Conservation (phyloP, 2,329 filamentous ascomycete species). For the Pseudogymnoascus sp. region DNA sequence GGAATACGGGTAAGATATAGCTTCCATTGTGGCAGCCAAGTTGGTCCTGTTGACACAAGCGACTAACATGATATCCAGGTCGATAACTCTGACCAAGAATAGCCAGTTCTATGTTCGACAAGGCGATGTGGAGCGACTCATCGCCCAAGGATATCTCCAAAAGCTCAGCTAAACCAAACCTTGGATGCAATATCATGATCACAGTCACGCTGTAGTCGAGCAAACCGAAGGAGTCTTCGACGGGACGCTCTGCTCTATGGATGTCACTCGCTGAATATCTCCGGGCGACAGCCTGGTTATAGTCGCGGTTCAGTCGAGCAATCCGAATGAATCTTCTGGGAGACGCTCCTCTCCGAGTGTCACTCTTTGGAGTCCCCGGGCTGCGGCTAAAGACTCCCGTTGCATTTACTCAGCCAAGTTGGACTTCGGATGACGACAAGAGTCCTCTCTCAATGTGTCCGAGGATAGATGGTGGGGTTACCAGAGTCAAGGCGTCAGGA, state of each 20-base stretch:
- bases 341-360: background rate
- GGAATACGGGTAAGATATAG: conserved; percentile 76
- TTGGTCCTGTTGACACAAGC: conserved; percentile 15
- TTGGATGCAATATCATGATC: background rate
- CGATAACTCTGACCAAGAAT: conserved; percentile 94
- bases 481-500: background rate
- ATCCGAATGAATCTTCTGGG: background rate
- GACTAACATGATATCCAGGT: conserved; percentile 44
- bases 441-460: background rate
- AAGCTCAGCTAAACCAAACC: conserved; percentile 62
- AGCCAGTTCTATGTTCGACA: conserved; percentile 96
- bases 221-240: background rate
- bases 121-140: conserved; percentile 89
- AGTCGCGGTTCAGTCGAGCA: background rate
- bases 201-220: background rate
- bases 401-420: background rate
- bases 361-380: background rate
- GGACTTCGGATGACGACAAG: background rate
- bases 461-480: background rate
- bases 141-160: conserved; percentile 90
- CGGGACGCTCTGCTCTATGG: background rate
- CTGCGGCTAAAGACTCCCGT: background rate
- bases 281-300: background rate
- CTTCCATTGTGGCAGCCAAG: background rate
- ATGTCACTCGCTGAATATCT: background rate